Evolutionary conservation across 345 rosid species (phyloP), one percentile per base, ranked within the genome.

Genomic region (Odontarrhena argentea): DNA sequence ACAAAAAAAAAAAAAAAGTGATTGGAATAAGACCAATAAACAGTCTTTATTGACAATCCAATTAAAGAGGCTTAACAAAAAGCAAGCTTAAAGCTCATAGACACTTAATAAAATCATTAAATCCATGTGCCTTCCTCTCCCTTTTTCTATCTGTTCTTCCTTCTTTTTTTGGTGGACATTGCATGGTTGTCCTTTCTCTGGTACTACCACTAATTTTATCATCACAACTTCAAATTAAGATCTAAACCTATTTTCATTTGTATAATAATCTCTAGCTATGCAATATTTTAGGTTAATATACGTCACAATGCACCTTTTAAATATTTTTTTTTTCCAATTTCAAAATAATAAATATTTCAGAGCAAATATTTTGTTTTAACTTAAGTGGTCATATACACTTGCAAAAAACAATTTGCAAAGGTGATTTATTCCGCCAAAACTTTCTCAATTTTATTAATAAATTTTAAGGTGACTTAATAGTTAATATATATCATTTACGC

Each of bases 21-120:
- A 65, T 43, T 51, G 42, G 53, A 73, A 58, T 58, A 41, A 56
- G 22, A 57, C 48, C 47, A 65, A 43, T 65, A 34, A 65, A 64
- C 42, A 71, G 69, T 70, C 45, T 71, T 71, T 56, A 57, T 57
- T 65, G 46, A 56, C 66, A 56, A 57, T 49, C 43, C 65, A 73
- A 65, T 53, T 50, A 65, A 65, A 65, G 67, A 50, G 54, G 36
- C 40, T 41, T 65, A 42, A 66, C 10, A 44, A 73, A 72, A 73
- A 58, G 76, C 55, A 72, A 60, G 14, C 50, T 56, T 65, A 50
- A 49, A 58, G 71, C 55, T 57, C 55, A 7, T 55, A 58, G 60
- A 71, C 44, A 40, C 32, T 32, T 28, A 41, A 10, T 57, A 11
- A 63, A 63, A 71, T 71, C 65, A 63, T 71, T 63, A 56, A n/a